Evolutionary conservation across 1,284 basidiomycete species (phyloP), one percentile per base, ranked within the genome.

Genomic region (Laetiporus sulphureus): DNA sequence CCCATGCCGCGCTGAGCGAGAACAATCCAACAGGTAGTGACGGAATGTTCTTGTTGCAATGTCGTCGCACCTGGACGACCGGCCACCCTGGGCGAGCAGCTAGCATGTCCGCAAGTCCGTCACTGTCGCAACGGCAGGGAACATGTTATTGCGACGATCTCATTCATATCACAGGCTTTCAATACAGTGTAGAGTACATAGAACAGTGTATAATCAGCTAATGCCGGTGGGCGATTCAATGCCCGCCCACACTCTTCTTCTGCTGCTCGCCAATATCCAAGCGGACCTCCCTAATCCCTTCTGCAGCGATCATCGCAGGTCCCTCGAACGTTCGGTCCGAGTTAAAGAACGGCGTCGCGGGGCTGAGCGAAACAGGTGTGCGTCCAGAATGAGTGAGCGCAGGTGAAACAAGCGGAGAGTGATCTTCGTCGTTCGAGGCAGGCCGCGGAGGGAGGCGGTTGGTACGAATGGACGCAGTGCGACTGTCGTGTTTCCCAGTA

Each of bases 381-480:
- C 61, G 59, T 19, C 61, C 48, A n/a, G 62, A 62, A 44, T 62
- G 62, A 11, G 64, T 64, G 35, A 66, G 53, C 12, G 63, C 63
- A 3, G 64, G 64, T 6, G 62, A 64, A 12, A 62, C 59, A 33
- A 62, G 53, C 8, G 59, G 57, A 4, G 61, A 61, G 22, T 50
- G 53, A 13, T 58, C 56, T 31, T 53, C 56, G 16, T 58, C 57
- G 12, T 47, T 50, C 10, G 38, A 30, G 12, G 24, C 49, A 18
- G 51, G n/a, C 3, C 29, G 6, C 36, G 36, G 11, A 32, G 32
- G 16, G 24, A 24, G 4, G 23, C 22, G 18, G 32, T n/a, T 22
- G 32, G 18, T 33, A 16, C 32, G 10, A 16, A 8, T 18, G 32
- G 23, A 13, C 24, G 18, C 22, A 31, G 18, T 11, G 6, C 16